Conservation (phyloP, 306 rosid genomes). For the Oxytropis ochrocephala region DNA sequence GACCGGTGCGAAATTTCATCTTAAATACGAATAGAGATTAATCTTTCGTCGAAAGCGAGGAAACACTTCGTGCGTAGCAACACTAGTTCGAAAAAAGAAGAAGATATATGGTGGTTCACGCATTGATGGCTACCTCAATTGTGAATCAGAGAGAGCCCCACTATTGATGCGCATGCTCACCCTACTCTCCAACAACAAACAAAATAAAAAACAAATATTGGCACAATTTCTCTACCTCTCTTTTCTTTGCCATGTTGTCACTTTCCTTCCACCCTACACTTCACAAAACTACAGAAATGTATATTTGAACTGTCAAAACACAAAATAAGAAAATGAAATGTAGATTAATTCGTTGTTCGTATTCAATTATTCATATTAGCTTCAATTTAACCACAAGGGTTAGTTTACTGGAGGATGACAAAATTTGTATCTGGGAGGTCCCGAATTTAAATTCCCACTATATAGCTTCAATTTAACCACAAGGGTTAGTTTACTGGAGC, state of each 20-base stretch:
- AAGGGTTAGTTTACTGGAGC: too few relatives aligned
- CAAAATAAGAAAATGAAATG: neutral
- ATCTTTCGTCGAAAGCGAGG: too few relatives aligned
- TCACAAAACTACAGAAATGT: neutral
- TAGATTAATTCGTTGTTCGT: neutral
- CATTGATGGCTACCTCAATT: conserved; percentile 20
- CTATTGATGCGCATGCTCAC: conserved; percentile 43
- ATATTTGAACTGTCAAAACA: neutral
- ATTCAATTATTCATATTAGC: neutral
- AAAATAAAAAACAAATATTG: conserved; percentile 6
- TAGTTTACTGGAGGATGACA: too few relatives aligned
- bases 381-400: too few relatives aligned
- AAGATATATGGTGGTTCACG: conserved; percentile 15
- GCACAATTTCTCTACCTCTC: neutral
- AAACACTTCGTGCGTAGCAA: too few relatives aligned
- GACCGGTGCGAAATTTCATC: too few relatives aligned
- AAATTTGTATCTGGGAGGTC: too few relatives aligned
- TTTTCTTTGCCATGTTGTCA: neutral
- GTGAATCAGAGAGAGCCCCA: conserved; percentile 24
- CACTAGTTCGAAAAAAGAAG: too few relatives aligned
- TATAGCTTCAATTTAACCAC: too few relatives aligned
- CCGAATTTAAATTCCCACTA: too few relatives aligned
- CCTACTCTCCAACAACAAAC: conserved; percentile 3
- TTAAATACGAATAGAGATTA: too few relatives aligned
- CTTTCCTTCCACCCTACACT: conserved; percentile 1